Base-by-base conservation (phyloP, 2,329 filamentous ascomycete genomes). In the Fusarium camptoceras region DNA sequence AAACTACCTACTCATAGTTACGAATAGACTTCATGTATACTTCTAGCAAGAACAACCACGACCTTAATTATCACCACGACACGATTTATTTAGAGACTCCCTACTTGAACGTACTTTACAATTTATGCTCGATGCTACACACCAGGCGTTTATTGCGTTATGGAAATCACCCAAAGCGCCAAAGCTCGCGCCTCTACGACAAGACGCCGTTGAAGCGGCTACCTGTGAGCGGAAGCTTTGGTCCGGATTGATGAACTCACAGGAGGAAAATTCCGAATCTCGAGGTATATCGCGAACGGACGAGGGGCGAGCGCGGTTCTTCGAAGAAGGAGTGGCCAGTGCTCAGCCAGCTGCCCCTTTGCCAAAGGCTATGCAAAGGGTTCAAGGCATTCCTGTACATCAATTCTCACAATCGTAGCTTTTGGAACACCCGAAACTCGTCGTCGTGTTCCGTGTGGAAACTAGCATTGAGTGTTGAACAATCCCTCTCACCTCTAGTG, bases 41-140 rank as follows among this genome's bases (percentile, higher is more conserved):
- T n/a, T n/a, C n/a, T n/a, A n/a, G n/a, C n/a, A n/a, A n/a, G n/a
- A n/a, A n/a, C n/a, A n/a, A n/a, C n/a, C n/a, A n/a, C n/a, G n/a
- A n/a, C n/a, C n/a, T n/a, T n/a, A n/a, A n/a, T n/a, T n/a, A n/a
- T 37, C 2, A 37, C 2, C 2, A 37, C 34, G 2, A 37, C 9
- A 11, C 34, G 5, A 37, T 7, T n/a, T 6, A n/a, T 37, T 1
- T 4, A 37, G 10, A 37, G 5, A n/a, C 1, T n/a, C 10, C 34
- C 10, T n/a, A 4, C 34, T 37, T 12, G 10, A 1, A n/a, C 1
- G 3, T n/a, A 6, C 11, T 10, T n/a, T 37, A 9, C 18, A 37
- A 12, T 0, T n/a, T 1, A 37, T 12, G 9, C 5, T 37, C 3
- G 18, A 12, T 7, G 0, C 18, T n/a, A n/a, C 1, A 37, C 11